Evolutionary conservation across 192 early-diverging fungal species (phyloP), one percentile per base, ranked within the genome.

Genomic region (Spinellus fusiger): DNA sequence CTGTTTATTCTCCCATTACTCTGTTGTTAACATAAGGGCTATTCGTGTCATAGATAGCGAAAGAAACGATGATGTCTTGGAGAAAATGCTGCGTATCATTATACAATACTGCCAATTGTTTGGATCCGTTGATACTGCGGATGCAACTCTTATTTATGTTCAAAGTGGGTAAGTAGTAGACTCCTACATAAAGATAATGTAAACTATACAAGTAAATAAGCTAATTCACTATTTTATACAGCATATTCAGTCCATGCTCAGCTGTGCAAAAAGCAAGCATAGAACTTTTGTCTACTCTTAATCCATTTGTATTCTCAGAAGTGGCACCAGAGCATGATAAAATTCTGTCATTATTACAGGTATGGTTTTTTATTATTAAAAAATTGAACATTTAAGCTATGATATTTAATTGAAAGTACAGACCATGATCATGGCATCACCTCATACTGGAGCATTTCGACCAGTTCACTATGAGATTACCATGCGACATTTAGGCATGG

Each of bases 381-480:
- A 58, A 5, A 46, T 44, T 6, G 47, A 44, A 10, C n/a, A 16
- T 26, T 29, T 31, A 40, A 56, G 5, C 20, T 22, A 51, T 27
- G 15, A 16, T 46, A 57, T 13, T 32, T 16, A 47, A 56, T 56
- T 10, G 6, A 18, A 28, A 40, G 58, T 15, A 46, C 37, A 65
- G 67, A 61, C 28, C 13, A 50, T 73, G 9, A 71, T 73, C 16
- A 67, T 67, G 59, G 56, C 71, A 4, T 46, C 66, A 13, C 82
- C 83, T 22, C 76, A 84, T 48, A 75, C 79, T 4, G 84, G 84
- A 0, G 80, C 71, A 1, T 92, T 90, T 56, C 67, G 84, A 46
- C 73, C 84, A 27, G 74, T 69, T 7, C 88, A 92, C 44, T 90
- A 90, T 62, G 71, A 82, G 28, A 62, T 80, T 33, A 78, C 86